Percentiles rank a stretch among this genome's conserved stretches.
Evolutionary conservation across 2,329 filamentous ascomycete genomes (phyloP).

Genomic region (Phaeomoniella chlamydospora): DNA sequence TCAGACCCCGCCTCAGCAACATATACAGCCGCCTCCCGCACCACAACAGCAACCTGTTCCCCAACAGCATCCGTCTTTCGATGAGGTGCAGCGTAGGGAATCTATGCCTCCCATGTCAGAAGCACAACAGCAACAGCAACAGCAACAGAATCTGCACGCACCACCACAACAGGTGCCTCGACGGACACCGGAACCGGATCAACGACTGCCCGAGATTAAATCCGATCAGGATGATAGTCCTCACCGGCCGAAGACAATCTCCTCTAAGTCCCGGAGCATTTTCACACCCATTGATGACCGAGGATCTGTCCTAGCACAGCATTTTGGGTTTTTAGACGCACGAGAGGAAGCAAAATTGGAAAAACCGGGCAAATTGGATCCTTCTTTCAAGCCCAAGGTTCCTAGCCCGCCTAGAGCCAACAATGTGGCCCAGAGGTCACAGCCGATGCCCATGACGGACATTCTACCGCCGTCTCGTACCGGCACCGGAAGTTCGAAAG

Average conservation of each 20-base stretch:
- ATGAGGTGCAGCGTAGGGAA: slow-evolving; percentile 61
- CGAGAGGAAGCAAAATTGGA: slow-evolving; percentile 35
- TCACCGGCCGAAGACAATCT: slow-evolving; percentile 46
- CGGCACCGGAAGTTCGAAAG: slow-evolving; percentile 50
- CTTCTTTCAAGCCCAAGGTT: slow-evolving; percentile 42
- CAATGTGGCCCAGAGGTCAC: slow-evolving; percentile 25
- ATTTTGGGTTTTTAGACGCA: slow-evolving; percentile 54
- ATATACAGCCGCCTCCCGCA: slow-evolving; percentile 23
- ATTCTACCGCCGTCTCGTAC: slow-evolving; percentile 61
- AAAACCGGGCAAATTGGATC: slow-evolving; percentile 38
- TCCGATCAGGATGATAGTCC: slow-evolving; percentile 28
- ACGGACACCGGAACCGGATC: slow-evolving; percentile 21
- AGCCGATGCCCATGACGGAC: slow-evolving; percentile 52
- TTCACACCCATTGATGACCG: slow-evolving; percentile 96
- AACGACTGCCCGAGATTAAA: slow-evolving; percentile 23
- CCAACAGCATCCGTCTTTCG: slow-evolving; percentile 50
- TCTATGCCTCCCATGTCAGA: slow-evolving; percentile 60
- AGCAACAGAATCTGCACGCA: slow-evolving; percentile 34
- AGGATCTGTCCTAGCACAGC: slow-evolving; percentile 73
- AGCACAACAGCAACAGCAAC: slow-evolving; percentile 40
- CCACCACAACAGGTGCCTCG: slow-evolving; percentile 37
- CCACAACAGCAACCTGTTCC: slow-evolving; percentile 24
- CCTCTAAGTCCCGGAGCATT: slow-evolving; percentile 70
- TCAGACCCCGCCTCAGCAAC: slow-evolving; percentile 16
- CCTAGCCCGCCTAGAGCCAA: slow-evolving; percentile 34